phyloP scores from a whole-genome alignment of 2,329 filamentous ascomycete genomes.

The Claviceps monticola region DNA sequence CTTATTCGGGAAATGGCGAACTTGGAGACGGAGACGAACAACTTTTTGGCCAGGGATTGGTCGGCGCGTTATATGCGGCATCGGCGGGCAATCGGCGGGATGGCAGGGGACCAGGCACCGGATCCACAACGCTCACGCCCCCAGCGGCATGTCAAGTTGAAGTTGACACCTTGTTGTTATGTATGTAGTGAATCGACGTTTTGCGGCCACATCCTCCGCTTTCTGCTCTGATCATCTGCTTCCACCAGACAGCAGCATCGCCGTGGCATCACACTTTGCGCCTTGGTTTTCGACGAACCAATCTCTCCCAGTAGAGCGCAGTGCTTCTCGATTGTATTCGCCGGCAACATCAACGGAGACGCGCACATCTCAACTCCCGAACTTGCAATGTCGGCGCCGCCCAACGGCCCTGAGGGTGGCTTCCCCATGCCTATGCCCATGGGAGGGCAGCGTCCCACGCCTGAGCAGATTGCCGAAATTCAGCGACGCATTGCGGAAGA shows the following conservation, averaged over 20 bases:
- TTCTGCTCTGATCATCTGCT: too few species aligned
- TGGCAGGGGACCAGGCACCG: background rate
- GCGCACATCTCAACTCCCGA: background rate
- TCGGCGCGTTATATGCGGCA: too few species aligned
- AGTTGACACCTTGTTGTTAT: background rate
- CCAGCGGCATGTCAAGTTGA: background rate
- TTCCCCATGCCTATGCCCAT: conserved; percentile 13
- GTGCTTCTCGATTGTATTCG: conserved; percentile 7
- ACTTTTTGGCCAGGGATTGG: too few species aligned
- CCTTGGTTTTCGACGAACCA: too few species aligned
- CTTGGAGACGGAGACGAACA: too few species aligned
- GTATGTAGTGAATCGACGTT: background rate
- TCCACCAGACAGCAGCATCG: background rate
- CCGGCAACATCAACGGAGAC: background rate
- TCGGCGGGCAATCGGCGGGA: background rate
- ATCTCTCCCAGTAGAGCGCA: background rate
- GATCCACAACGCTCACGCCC: background rate
- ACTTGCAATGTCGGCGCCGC: conserved; percentile 16
- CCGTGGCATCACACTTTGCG: background rate
- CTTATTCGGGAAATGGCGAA: background rate
- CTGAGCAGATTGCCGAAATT: conserved; percentile 75
- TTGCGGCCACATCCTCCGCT: too few species aligned
- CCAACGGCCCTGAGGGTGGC: conserved; percentile 12
- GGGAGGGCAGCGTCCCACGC: conserved; percentile 44
- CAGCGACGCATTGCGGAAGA: conserved; percentile 71